Conservation (phyloP, 2,329 filamentous ascomycete species). For the Pseudogymnoascus destructans region DNA sequence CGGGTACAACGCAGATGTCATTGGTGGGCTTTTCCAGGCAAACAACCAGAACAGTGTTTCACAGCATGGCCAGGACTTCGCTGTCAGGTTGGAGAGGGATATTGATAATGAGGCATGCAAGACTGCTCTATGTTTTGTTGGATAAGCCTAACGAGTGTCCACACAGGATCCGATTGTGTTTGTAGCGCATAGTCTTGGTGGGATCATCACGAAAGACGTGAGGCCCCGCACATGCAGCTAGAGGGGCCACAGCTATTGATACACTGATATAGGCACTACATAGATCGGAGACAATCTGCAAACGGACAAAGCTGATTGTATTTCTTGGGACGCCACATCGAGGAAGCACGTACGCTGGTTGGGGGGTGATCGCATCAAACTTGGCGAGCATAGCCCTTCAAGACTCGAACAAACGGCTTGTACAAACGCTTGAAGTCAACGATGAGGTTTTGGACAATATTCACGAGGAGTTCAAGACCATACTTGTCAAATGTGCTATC, state of each 20-base stretch:
- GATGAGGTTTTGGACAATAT: conserved; percentile 29
- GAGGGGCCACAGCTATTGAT: neutral
- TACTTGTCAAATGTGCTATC: conserved; percentile 20
- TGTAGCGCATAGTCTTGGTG: conserved; percentile 29
- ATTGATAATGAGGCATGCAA: conserved; percentile 23
- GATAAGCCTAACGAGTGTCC: neutral
- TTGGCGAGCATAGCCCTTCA: conserved; percentile 25
- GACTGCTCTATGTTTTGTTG: conserved; percentile 10
- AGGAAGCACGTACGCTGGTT: conserved; percentile 25
- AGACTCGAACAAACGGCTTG: conserved; percentile 26
- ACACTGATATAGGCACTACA: conserved; percentile 22
- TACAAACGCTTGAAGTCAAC: conserved; percentile 25
- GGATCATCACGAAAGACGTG: conserved; percentile 18
- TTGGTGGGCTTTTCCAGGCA: conserved; percentile 27
- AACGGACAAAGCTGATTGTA: conserved; percentile 26
- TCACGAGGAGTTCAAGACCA: conserved; percentile 26
- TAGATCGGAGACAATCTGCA: conserved; percentile 21
- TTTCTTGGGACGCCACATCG: conserved; percentile 32
- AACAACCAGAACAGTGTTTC: conserved; percentile 29
- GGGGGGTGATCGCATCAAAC: conserved; percentile 27
- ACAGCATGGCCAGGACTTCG: conserved; percentile 27
- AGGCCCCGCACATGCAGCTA: neutral
- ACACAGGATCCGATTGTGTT: conserved; percentile 26
- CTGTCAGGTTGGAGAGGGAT: conserved; percentile 24
- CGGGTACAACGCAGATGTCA: conserved; percentile 15